Base-by-base conservation (phyloP, 2,329 filamentous ascomycete genomes). In the Cytospora chrysosperma region DNA sequence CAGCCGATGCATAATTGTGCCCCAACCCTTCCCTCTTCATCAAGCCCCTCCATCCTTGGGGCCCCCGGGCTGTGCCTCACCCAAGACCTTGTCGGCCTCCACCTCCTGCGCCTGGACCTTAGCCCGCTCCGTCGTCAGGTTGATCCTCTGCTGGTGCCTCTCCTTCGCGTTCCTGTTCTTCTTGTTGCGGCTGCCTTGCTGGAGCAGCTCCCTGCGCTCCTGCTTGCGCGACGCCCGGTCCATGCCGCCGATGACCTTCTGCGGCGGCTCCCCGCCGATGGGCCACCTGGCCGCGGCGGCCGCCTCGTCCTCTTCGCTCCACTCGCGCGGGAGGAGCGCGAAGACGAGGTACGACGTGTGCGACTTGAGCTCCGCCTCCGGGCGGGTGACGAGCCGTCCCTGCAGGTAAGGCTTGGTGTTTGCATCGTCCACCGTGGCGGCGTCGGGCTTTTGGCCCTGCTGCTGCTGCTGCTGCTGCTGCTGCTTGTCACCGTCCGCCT, bases 341-440 rank as follows among this genome's bases (percentile, higher is more conserved):
- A 99, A 99, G 5, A 96, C 90, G 5, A 99, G 83, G 74, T 99
- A 99, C n/a, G 91, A 95, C 0, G 95, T 99, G 76, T 99, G 95
- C 9, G 91, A 95, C 82, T 97, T 97, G 65, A 98, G 79, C 72
- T 99, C 95, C 0, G 88, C 80, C 77, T 99, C 95, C 0, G 91
- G 88, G 27, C 92, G 85, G 70, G 96, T 92, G 32, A 92, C 83
- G 49, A 98, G 72, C 30, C 86, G 85, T 1, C 95, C 95, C 66
- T 93, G 86, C 72, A 90, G 85, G 78, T 88, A 96, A 1, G 84
- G 75, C 66, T 91, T 87, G 15, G 55, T 37, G 24, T 49, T 26
- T 4, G 55, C 30, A 15, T 66, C 62, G 24, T 59, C 61, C 51
- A 28, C 69, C 65, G 24, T 67, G 59, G 12, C 67, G 59, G 13